These are phyloP conservation scores for Erysimum cheiranthoides DNA, from an alignment of 345 rosid species.

Conservation along the genomic window DNA sequence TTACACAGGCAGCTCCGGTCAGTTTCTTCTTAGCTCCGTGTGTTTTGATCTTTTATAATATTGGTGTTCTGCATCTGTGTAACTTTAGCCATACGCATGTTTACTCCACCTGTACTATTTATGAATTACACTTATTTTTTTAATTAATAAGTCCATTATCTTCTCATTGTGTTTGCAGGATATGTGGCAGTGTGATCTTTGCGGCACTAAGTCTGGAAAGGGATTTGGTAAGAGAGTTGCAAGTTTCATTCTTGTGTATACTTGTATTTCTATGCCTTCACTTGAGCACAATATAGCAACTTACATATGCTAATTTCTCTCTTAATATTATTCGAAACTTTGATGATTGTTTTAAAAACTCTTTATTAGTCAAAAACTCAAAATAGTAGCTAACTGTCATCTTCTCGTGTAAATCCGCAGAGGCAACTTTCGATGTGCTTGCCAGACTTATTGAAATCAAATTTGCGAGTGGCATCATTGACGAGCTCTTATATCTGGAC, in stretches of 20 bases:
- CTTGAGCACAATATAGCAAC: background rate
- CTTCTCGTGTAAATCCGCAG: slow-evolving; percentile 49
- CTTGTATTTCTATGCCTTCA: slow-evolving; percentile 11
- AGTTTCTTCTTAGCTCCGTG: slow-evolving; percentile 39
- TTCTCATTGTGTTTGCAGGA: slow-evolving; percentile 38
- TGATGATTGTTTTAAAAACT: background rate
- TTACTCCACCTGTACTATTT: background rate
- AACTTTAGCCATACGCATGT: background rate
- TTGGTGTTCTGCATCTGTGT: slow-evolving; percentile 5
- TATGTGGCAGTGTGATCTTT: slow-evolving; percentile 49
- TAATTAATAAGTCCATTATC: background rate
- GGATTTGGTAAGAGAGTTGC: slow-evolving; percentile 46
- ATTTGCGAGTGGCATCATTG: slow-evolving; percentile 94
- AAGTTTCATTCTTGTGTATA: background rate
- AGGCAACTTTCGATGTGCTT: slow-evolving; percentile 93
- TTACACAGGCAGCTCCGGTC: slow-evolving; percentile 94
- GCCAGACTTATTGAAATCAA: slow-evolving; percentile 92
- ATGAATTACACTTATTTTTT: background rate
- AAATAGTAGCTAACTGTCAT: background rate
- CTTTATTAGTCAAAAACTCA: background rate
- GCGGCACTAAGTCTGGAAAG: slow-evolving; percentile 48
- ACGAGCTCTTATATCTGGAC: slow-evolving; percentile 88
- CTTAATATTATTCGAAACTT: background rate
- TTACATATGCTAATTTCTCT: slow-evolving; percentile 17
- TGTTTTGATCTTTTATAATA: slow-evolving; percentile 18